Base-by-base conservation (phyloP, 2,329 filamentous ascomycete genomes). In the Cladorrhinum sp. region DNA sequence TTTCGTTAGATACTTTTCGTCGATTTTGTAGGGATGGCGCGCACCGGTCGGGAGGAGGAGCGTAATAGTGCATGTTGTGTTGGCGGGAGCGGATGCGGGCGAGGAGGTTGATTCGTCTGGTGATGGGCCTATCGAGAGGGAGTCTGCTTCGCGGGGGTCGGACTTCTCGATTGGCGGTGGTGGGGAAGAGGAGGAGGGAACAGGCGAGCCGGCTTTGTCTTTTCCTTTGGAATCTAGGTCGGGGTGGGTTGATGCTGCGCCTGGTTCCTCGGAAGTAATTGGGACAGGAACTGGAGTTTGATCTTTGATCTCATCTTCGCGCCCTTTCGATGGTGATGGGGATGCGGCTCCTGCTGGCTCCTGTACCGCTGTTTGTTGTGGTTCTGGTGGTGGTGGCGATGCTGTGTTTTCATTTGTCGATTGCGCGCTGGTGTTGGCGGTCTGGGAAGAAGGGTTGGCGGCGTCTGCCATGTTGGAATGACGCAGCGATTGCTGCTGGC, bases 1-100 rank as follows among this genome's bases (percentile, higher is more conserved):
- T 75, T 93, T 92, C 58, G 82, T 81, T 58, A 98, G 79, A 71
- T 97, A 97, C 71, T 86, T 91, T 70, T 91, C 89, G 74, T 96
- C 91, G 66, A 98, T 89, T 72, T 88, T 92, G 76, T 96, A 96
- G 0, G 92, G 92, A 75, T 97, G 92, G 64, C 92, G 83, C 39
- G 90, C 89, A 49, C 93, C 93, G 1, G 80, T 92, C 0, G 88
- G 91, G 60, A 96, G 82, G 39, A 97, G 83, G 39, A 98, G 80
- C 57, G 91, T 96, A 67, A 98, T 96, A 64, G 84, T 83, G 72
- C 91, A 86, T 6, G 82, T 74, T 2, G 71, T 63, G 54, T 54
- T 48, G 3, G 56, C 51, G 20, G 59, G 16, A 57, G 33, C 7
- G 33, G 33, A 16, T 20, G 55, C 62, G 48, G 63, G 52, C 18